Evolutionary conservation across 768 basidiomycete species (phyloP).

Genomic region (Pleurotus tuoliensis): DNA sequence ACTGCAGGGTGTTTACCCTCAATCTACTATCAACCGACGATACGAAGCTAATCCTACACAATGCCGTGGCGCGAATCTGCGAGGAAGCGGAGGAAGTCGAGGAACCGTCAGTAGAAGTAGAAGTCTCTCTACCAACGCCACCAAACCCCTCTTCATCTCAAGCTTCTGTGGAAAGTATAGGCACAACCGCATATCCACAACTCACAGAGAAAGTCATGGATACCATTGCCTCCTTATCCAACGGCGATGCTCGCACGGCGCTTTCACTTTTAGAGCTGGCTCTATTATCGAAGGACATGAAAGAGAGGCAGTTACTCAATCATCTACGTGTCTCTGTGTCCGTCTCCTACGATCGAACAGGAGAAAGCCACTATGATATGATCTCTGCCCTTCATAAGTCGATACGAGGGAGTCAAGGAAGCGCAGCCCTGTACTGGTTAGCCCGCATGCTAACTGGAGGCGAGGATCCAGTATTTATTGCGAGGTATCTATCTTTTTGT

Average conservation of each 20-base stretch:
- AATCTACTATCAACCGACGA: constrained; percentile 64
- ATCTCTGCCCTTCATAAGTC: constrained; percentile 84
- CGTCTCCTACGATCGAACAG: constrained; percentile 69
- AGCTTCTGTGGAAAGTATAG: constrained; percentile 9
- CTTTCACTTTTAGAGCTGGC: constrained; percentile 74
- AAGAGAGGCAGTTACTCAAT: constrained; percentile 48
- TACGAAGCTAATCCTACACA: constrained; percentile 51
- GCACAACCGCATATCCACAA: constrained; percentile 23
- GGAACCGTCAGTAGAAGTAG: background rate
- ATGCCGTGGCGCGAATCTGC: constrained; percentile 37
- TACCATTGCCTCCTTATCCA: constrained; percentile 49
- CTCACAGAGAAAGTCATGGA: constrained; percentile 44
- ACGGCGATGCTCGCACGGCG: constrained; percentile 75
- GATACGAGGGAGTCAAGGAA: constrained; percentile 70
- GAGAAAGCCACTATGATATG: constrained; percentile 77
- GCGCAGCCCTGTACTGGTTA: constrained; percentile 85
- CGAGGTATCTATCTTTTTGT: constrained; percentile 19
- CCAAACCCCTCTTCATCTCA: constrained; percentile 2
- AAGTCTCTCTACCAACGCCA: constrained; percentile 5
- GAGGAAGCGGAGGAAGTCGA: background rate
- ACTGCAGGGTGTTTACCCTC: constrained; percentile 66
- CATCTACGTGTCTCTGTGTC: constrained; percentile 61
- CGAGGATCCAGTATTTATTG: constrained; percentile 78
- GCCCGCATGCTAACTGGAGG: constrained; percentile 79
- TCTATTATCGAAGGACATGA: constrained; percentile 35